Evolutionary conservation across 352 stramenopile genomes (phyloP), one percentile per base, ranked within the genome.

Genomic region (Phytophthora cryptogea): DNA sequence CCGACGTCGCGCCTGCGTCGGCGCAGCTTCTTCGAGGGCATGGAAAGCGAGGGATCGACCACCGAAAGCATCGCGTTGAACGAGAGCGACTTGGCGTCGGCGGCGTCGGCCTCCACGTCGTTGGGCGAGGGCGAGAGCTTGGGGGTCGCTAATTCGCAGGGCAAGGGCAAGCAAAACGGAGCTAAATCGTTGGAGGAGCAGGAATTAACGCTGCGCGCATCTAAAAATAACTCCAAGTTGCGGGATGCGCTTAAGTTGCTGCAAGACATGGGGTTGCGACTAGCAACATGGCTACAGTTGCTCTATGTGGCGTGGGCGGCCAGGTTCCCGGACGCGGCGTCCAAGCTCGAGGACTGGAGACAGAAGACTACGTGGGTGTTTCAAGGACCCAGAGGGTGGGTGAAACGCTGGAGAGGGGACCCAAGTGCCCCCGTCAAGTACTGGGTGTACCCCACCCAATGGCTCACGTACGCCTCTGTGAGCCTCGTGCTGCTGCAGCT

Each of bases 11-110:
- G 80, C n/a, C 54, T 90, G 52, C 80, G 80, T 33, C 76, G 80
- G 14, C 80, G 80, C 54, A 88, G 78, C 20, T 90, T 88, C 70
- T 87, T 80, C 57, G 80, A 90, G 62, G 72, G 65, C 40, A 84
- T 86, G 45, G 80, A 90, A 33, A 53, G 59, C 10, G 78, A 82
- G 1, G 26, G 60, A 0, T 63, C 72, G 27, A 62, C 66, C 30
- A 59, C 66, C 33, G 72, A 80, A 23, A 71, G 51, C 16, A 62
- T 80, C 11, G 26, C 58, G 33, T 47, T 72, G 20, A 66, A 59
- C 36, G 68, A 76, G 49, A 70, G 33, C 44, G 67, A 79, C 44
- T 36, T 79, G 55, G 16, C 63, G 27, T 50, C 67, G 0, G 53
- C 59, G 9, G 30, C 61, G 31, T 58, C 49, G 14, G 30, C 43